Base-by-base conservation (phyloP, 495 filamentous ascomycete genomes). In the Neurospora tetraspora region DNA sequence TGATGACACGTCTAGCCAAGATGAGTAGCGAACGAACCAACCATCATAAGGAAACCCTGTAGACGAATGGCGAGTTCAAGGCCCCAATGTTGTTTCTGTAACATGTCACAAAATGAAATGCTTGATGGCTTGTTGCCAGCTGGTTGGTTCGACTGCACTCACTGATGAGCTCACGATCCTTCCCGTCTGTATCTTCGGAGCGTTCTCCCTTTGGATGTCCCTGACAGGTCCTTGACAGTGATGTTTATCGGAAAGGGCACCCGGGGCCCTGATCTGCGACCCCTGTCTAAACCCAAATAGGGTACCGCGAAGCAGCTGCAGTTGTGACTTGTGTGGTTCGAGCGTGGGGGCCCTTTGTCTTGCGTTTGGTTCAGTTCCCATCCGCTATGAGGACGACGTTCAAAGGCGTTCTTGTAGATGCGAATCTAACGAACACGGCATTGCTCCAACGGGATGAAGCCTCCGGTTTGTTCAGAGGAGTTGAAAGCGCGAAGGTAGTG, bases 191-290 rank as follows among this genome's bases (percentile, higher is more conserved):
- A 61, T 31, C 14, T 61, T 61, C 53, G 53, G 53, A 61, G 23
- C 23, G 14, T 36, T 36, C 53, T 18, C 45, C 45, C 34, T 59
- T 71, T 38, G 34, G 37, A 23, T 20, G 23, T 70, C 10, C 7
- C 39, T 69, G 31, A 31, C 40, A 43, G 71, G 59, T 38, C 71
- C 36, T 68, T 40, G 20, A 34, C 39, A 36, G 34, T 14, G 39
- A 59, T 23, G 47, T 11, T 70, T 40, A 39, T 74, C 75, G 75
- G 75, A 74, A 70, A 73, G 18, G 27, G 39, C 71, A 61, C 70
- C 74, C 72, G 70, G 72, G 72, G 71, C 73, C 75, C 73, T 71
- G 75, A 74, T 76, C 68, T 74, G 53, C 69, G 53, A 68, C 34
- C 34, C 16, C 39, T 59, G 59, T 61, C 6, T 65, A 34, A 31